Percentiles rank a stretch among this genome's conserved stretches.
Conservation (phyloP, 2,329 filamentous ascomycete genomes). For the Aschersonia sp. region DNA sequence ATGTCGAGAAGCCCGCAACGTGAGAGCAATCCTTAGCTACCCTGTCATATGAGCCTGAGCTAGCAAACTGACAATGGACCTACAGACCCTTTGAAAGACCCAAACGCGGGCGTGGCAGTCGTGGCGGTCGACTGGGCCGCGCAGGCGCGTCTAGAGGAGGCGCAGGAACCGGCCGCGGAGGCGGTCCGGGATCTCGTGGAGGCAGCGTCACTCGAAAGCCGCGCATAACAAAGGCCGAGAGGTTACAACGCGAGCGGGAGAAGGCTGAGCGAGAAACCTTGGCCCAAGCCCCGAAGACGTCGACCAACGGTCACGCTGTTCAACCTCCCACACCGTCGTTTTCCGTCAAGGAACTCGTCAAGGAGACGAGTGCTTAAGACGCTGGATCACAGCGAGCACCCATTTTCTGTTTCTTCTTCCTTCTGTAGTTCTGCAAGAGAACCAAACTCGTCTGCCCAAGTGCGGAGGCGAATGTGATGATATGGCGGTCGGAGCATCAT, state of each 20-base stretch:
- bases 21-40: conserved; percentile 7
- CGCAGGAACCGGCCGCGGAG: conserved; percentile 27
- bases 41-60: not conserved
- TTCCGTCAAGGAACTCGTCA: conserved; percentile 19
- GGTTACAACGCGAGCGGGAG: conserved; percentile 66
- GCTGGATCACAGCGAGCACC: no score
- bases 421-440: no score
- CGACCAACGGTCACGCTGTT: conserved; percentile 19
- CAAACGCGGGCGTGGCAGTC: conserved; percentile 47
- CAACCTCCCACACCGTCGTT: conserved; percentile 23
- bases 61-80: not conserved
- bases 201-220: conserved; percentile 66
- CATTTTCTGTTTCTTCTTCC: no score
- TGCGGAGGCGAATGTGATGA: no score
- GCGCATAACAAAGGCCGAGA: conserved; percentile 74
- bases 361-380: no score
- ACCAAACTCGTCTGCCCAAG: no score
- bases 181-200: conserved; percentile 57
- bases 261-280: conserved; percentile 57
- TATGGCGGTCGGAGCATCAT: no score
- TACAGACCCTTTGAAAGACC: conserved; percentile 57
- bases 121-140: conserved; percentile 40
- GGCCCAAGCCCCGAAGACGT: conserved; percentile 24
- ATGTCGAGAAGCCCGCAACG: conserved; percentile 60
- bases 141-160: conserved; percentile 46